Base-by-base conservation (phyloP, 805 yeast species). In the Lachancea dasiensis region DNA sequence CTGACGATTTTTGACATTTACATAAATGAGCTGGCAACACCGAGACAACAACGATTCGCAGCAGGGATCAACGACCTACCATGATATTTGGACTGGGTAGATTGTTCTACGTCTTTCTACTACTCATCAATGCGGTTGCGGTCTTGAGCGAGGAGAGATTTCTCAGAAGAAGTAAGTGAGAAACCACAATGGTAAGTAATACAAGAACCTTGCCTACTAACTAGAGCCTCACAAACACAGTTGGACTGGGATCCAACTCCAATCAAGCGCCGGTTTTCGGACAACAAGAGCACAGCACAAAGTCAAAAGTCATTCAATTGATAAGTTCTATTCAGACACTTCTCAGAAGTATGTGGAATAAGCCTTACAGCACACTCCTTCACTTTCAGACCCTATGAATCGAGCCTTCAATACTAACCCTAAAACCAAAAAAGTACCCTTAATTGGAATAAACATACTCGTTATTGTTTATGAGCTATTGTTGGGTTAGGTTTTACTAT, bases 91-190 rank as follows among this genome's bases (percentile, higher is more conserved):
- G 83, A 13, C 60, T 77, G 29, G 81, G 82, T 8, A 75, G 69
- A 52, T 61, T 77, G 22, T 66, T 77, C 39, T 77, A 77, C 50
- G 76, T 68, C 29, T 60, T 70, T 5, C 59, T 77, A 14, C 56
- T 84, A 26, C 61, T 82, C 40, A 72, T 82, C 33, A 84, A 84
- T 57, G 76, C 90, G 0, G 73, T 84, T 20, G 92, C 92, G 0
- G 80, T 84, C 24, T 69, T 84, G 36, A 81, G 82, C 55, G 94
- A 84, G 50, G 92, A 84, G 51, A 65, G 95, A 41, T 84, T 84
- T 51, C 65, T 84, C 42, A 78, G 79, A 50, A 67, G 95, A 62
- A 73, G 60, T 52, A 47, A 43, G 59, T n/a, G n/a, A n/a, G n/a
- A n/a, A n/a, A n/a, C n/a, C n/a, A n/a, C n/a, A n/a, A n/a, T n/a